phyloP scores from a whole-genome alignment of 805 yeast genomes.

The Saturnispora galanensis region DNA sequence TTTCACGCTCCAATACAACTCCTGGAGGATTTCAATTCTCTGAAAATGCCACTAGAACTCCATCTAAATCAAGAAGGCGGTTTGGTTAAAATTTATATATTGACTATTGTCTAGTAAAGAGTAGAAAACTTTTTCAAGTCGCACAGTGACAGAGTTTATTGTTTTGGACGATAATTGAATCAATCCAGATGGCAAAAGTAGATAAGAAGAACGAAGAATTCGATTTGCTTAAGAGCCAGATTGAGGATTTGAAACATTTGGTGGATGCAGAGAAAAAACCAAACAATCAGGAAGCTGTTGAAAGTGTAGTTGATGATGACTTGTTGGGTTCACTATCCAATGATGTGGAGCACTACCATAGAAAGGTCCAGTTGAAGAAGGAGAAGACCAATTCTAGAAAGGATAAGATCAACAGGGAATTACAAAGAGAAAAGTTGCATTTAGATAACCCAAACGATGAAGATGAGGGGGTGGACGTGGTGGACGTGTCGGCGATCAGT shows the following conservation, averaged over 20 bases:
- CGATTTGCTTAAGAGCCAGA: conserved; percentile 3
- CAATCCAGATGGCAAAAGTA: too few species aligned
- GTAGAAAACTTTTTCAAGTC: conserved; percentile 4
- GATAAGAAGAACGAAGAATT: conserved; percentile 3
- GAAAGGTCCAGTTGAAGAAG: conserved; percentile 20
- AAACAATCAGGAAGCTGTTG: conserved; percentile 1
- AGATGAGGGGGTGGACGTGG: conserved; percentile 1
- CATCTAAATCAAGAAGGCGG: conserved; percentile 5
- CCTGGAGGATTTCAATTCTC: background rate
- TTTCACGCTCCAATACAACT: conserved; percentile 1
- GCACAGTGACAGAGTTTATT: conserved; percentile 6
- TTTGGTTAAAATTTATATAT: conserved; percentile 1
- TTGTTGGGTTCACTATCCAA: conserved; percentile 20
- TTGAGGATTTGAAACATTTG: conserved; percentile 3
- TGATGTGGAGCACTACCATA: conserved; percentile 24
- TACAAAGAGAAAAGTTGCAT: conserved; percentile 1
- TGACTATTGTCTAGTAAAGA: background rate
- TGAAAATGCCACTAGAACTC: background rate
- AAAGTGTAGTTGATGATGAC: conserved; percentile 5
- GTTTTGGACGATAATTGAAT: conserved; percentile 1
- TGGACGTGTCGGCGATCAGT: background rate
- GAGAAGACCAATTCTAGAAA: conserved; percentile 7
- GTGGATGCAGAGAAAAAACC: background rate
- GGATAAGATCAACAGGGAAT: conserved; percentile 4
- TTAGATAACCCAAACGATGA: conserved; percentile 1